These are phyloP conservation scores for Tolypocladium inflatum DNA, from an alignment of 2,329 filamentous ascomycete species.

Conservation along the genomic window DNA sequence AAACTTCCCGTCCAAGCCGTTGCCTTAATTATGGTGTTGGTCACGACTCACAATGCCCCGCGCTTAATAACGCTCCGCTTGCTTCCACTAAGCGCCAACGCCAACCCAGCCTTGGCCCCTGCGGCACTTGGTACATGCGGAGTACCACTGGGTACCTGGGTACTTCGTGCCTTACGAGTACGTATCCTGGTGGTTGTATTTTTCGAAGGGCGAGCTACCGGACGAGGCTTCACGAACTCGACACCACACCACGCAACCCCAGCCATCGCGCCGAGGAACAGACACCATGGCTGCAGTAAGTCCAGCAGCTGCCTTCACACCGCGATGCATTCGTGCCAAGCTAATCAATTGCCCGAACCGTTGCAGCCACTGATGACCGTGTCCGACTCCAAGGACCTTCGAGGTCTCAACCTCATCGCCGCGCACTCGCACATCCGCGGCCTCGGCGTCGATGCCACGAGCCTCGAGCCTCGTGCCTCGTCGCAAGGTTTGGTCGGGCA, in stretches of 20 bases:
- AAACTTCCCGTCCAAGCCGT: too few species aligned
- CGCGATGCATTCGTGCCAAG: neutral
- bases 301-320: constrained; percentile 7
- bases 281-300: constrained; percentile 44
- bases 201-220: constrained; percentile 2
- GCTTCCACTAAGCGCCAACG: neutral
- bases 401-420: constrained; percentile 93
- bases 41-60: neutral
- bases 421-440: constrained; percentile 97
- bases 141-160: too few species aligned
- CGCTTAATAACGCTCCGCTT: neutral
- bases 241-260: neutral
- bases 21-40: neutral
- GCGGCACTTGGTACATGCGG: too few species aligned
- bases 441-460: constrained; percentile 85
- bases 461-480: constrained; percentile 72
- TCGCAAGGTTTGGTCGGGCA: constrained; percentile 95
- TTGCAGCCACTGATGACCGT: constrained; percentile 60
- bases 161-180: neutral
- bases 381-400: constrained; percentile 90
- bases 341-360: neutral
- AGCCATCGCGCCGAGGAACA: constrained; percentile 1
- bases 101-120: neutral
- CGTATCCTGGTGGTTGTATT: neutral
- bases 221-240: neutral